Evolutionary conservation across 768 basidiomycete species (phyloP).

Genomic region (Brasilioporus rufonigricans): DNA sequence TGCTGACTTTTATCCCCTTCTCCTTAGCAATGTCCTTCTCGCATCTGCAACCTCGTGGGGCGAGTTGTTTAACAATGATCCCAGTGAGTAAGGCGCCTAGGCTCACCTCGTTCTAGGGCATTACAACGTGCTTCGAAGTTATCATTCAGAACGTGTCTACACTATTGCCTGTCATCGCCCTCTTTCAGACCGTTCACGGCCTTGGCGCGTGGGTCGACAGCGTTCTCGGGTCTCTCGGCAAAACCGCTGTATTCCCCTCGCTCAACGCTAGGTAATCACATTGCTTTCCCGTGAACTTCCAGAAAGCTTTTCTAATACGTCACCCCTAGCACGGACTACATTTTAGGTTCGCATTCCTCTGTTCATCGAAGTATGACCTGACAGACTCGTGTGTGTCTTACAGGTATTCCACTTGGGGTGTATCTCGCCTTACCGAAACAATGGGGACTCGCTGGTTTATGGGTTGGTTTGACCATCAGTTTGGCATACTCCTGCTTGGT

Average conservation of each 20-base stretch:
- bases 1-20: neutral
- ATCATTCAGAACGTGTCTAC: constrained; percentile 41
- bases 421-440: constrained; percentile 20
- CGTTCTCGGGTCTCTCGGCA: constrained; percentile 20
- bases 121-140: constrained; percentile 30
- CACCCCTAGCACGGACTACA: constrained; percentile 16
- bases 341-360: constrained; percentile 30
- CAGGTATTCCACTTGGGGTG: constrained; percentile 35
- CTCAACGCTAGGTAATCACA: constrained; percentile 20
- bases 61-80: constrained; percentile 59
- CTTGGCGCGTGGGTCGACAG: constrained; percentile 20
- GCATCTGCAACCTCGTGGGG: constrained; percentile 51
- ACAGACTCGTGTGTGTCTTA: neutral
- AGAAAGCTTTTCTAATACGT: neutral
- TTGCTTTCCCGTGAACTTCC: neutral
- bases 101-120: neutral
- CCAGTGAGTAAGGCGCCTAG: constrained; percentile 23
- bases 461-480: constrained; percentile 23
- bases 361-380: neutral
- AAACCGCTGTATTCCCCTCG: constrained; percentile 20
- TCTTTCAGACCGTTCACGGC: constrained; percentile 24
- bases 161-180: constrained; percentile 44
- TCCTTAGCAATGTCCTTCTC: constrained; percentile 40
- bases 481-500: constrained; percentile 20
- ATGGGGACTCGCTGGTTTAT: constrained; percentile 27